Conservation (phyloP, 805 yeast genomes). For the Blastobotrys muscicola region DNA sequence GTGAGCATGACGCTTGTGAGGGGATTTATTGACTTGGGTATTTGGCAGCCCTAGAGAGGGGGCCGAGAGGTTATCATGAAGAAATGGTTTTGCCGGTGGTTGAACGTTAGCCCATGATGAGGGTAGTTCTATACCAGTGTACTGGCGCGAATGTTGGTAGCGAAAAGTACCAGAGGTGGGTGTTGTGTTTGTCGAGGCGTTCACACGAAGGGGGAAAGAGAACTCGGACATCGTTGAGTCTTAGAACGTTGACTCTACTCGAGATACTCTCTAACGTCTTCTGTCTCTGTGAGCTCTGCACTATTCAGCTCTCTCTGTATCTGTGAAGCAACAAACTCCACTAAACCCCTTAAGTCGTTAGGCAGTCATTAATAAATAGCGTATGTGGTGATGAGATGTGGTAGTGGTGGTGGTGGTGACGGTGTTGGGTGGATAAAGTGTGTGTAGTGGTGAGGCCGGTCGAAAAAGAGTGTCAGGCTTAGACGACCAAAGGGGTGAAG, state of each 20-base stretch:
- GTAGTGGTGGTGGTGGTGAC: too few relatives aligned
- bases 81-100: background rate
- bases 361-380: too few relatives aligned
- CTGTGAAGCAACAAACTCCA: too few relatives aligned
- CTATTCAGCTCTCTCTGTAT: too few relatives aligned
- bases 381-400: too few relatives aligned
- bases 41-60: background rate
- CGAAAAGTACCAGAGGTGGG: background rate
- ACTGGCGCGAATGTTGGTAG: background rate
- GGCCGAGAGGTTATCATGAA: background rate
- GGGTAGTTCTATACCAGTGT: conserved; percentile 3
- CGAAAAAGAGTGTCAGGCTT: too few relatives aligned
- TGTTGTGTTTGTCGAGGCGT: background rate
- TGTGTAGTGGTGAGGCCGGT: too few relatives aligned
- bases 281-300: too few relatives aligned
- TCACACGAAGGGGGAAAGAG: conserved; percentile 1
- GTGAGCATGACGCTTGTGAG: conserved; percentile 7
- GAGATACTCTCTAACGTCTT: too few relatives aligned
- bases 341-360: too few relatives aligned
- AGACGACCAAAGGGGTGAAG: too few relatives aligned
- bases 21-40: background rate
- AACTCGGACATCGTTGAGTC: conserved; percentile 1
- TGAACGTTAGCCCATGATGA: background rate
- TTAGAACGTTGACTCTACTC: background rate
- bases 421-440: too few relatives aligned